Percentiles rank a stretch among this genome's conserved stretches.
Evolutionary conservation across 2,329 filamentous ascomycete species (phyloP).

Genomic region (Fusarium mangiferae): DNA sequence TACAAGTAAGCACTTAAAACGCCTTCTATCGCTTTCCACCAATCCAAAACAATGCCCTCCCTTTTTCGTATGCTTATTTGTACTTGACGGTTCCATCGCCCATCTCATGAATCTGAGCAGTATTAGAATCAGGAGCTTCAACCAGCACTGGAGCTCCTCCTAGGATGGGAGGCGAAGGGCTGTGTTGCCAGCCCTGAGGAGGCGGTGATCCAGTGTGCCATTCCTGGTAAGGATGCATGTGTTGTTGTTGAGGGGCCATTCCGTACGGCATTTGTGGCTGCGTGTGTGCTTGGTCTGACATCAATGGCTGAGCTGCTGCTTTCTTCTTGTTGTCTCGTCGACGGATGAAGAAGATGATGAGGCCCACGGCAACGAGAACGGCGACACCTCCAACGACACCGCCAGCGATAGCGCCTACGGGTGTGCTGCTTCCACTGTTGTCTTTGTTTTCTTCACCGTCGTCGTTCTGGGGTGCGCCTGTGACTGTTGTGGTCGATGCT

Average conservation of each 20-base stretch:
- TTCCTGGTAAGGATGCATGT: conserved; percentile 13
- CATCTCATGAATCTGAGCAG: conserved; percentile 17
- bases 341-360: conserved; percentile 22
- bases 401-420: conserved; percentile 23
- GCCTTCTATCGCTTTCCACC: background rate
- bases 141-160: background rate
- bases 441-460: background rate
- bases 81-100: background rate
- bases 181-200: conserved; percentile 16
- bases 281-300: conserved; percentile 1
- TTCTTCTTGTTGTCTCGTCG: conserved; percentile 25
- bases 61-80: conserved; percentile 3
- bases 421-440: background rate
- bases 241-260: background rate
- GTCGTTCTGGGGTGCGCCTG: background rate
- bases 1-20: conserved; percentile 18
- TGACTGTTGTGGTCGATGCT: background rate
- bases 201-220: conserved; percentile 14
- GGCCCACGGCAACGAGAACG: conserved; percentile 3
- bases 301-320: conserved; percentile 3
- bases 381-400: conserved; percentile 30
- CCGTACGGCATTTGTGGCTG: conserved; percentile 18
- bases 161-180: background rate
- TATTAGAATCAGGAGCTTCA: conserved; percentile 17
- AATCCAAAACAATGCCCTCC: background rate